Evolutionary conservation across 768 basidiomycete species (phyloP).

Genomic region (Collybiopsis confluens): DNA sequence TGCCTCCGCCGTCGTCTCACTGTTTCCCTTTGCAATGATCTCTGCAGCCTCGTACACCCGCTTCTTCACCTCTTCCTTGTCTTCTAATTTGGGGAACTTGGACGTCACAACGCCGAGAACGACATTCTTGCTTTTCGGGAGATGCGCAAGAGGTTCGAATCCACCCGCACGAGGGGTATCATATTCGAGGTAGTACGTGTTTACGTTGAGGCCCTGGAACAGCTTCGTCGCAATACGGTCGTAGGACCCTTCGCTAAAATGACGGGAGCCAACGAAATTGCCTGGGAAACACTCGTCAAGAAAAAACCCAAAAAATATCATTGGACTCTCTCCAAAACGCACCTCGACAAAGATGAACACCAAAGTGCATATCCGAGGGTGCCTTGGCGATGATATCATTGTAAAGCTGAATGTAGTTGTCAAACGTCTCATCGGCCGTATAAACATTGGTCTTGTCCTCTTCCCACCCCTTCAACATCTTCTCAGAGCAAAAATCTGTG

Average conservation of each 20-base stretch:
- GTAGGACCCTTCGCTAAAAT: constrained; percentile 44
- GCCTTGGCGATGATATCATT: constrained; percentile 31
- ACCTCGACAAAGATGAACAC: constrained; percentile 43
- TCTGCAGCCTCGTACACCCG: constrained; percentile 7
- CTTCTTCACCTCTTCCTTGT: constrained; percentile 4
- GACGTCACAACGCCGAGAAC: constrained; percentile 41
- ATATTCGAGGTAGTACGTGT: constrained; percentile 44
- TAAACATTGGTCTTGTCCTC: neutral
- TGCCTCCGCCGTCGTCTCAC: neutral
- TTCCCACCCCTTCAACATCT: constrained; percentile 9
- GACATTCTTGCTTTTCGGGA: constrained; percentile 32
- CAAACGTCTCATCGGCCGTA: constrained; percentile 5
- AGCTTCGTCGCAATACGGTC: constrained; percentile 40
- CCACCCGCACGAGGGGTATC: constrained; percentile 43
- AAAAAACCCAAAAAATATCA: neutral
- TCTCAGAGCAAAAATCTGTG: constrained; percentile 7
- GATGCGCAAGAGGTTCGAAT: constrained; percentile 26
- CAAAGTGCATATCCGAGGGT: constrained; percentile 34
- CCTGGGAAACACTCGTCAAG: neutral
- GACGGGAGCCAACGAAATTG: constrained; percentile 12
- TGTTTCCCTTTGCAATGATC: constrained; percentile 4
- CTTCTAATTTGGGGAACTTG: constrained; percentile 30
- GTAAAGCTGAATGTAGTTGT: constrained; percentile 10
- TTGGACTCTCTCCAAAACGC: constrained; percentile 10
- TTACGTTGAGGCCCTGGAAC: constrained; percentile 40